phyloP scores from a whole-genome alignment of 108 stramenopile genomes.

The Nannochloropsis oceanica region DNA sequence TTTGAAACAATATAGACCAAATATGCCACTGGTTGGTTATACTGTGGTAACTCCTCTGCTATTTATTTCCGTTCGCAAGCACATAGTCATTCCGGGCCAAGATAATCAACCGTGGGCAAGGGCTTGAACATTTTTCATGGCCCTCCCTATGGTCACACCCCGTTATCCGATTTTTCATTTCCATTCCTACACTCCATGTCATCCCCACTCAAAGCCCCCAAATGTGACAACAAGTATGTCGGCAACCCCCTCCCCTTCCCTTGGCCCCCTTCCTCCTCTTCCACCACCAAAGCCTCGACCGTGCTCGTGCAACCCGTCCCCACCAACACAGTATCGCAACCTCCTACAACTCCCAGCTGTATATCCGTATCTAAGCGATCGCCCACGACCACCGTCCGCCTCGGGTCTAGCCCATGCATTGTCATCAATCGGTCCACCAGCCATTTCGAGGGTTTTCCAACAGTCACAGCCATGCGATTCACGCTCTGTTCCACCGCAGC shows the following conservation, averaged over 20 bases:
- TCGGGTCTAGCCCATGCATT: slow-evolving; percentile 34
- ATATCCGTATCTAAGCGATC: slow-evolving; percentile 79
- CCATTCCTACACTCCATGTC: not conserved
- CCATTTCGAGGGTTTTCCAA: slow-evolving; percentile 55
- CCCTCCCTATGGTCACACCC: too few relatives aligned
- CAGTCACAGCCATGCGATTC: slow-evolving; percentile 43
- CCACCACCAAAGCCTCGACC: slow-evolving; percentile 25
- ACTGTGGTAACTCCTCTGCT: too few relatives aligned
- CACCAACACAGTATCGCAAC: slow-evolving; percentile 49
- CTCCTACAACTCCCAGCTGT: slow-evolving; percentile 50
- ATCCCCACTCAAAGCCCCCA: not conserved
- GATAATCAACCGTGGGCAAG: too few relatives aligned
- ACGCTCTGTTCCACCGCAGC: slow-evolving; percentile 50
- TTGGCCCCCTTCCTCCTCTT: not conserved
- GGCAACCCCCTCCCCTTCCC: slow-evolving; percentile 1
- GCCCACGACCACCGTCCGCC: slow-evolving; percentile 57
- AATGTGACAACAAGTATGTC: not conserved
- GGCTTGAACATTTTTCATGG: too few relatives aligned
- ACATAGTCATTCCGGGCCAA: too few relatives aligned
- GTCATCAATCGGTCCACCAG: slow-evolving; percentile 22
- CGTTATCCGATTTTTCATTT: not conserved
- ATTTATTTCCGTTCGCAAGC: too few relatives aligned
- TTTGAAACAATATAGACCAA: too few relatives aligned
- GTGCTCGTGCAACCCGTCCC: slow-evolving; percentile 58
- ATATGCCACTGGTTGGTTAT: too few relatives aligned